Evolutionary conservation across 306 rosid species (phyloP).

Genomic region (Cicer yamashitae): DNA sequence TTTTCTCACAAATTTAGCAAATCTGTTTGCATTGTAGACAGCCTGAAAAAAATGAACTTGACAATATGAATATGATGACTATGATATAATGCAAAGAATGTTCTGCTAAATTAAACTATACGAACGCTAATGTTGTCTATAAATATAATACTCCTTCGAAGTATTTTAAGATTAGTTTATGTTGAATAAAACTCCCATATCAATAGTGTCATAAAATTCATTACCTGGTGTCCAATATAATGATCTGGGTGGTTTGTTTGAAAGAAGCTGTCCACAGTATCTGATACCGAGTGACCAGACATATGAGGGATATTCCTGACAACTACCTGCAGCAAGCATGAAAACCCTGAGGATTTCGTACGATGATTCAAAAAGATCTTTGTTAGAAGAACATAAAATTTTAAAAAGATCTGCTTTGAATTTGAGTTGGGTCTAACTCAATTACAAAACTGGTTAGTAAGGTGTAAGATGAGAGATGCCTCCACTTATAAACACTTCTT

Average conservation of each 20-base stretch:
- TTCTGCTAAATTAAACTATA: background rate
- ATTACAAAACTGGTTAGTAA: too few relatives aligned
- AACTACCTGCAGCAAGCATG: conserved; percentile 70
- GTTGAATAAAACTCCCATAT: conserved; percentile 7
- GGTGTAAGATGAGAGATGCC: too few relatives aligned
- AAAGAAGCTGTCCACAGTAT: conserved; percentile 76
- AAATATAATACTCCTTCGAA: conserved; percentile 15
- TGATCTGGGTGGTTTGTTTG: conserved; percentile 79
- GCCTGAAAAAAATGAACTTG: conserved; percentile 58
- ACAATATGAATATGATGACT: conserved; percentile 27
- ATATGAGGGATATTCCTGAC: conserved; percentile 77
- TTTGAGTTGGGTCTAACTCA: too few relatives aligned
- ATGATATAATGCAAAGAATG: conserved; percentile 18
- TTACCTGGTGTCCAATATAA: conserved; percentile 97
- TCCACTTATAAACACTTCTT: too few relatives aligned
- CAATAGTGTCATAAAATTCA: conserved; percentile 12
- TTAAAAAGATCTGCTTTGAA: background rate
- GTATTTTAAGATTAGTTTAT: conserved; percentile 22
- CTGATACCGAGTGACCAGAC: conserved; percentile 69
- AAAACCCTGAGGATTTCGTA: conserved; percentile 32
- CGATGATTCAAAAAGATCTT: background rate
- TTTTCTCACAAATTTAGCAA: conserved; percentile 69
- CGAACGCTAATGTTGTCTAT: background rate
- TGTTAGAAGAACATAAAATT: background rate
- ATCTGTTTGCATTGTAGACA: conserved; percentile 87